Conservation (phyloP, 345 rosid genomes). For the Pelargonium nanum region DNA sequence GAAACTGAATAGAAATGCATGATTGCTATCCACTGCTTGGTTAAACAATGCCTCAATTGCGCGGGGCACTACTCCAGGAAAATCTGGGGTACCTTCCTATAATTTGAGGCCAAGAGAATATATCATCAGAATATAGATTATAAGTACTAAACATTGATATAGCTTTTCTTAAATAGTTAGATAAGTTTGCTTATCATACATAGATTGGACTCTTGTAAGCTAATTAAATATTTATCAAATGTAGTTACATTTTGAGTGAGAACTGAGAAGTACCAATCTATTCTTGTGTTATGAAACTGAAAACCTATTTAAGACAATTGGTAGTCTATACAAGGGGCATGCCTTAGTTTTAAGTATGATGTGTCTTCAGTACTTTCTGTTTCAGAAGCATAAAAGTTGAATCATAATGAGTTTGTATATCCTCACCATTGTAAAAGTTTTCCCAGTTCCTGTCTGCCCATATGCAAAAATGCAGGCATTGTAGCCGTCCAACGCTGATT, state of each 20-base stretch:
- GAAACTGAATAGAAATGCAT: constrained; percentile 38
- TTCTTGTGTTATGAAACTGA: too few species aligned
- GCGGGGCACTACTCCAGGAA: constrained; percentile 58
- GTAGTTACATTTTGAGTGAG: background rate
- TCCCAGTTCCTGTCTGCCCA: constrained; percentile 88
- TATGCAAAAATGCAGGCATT: constrained; percentile 78
- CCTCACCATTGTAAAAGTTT: constrained; percentile 69
- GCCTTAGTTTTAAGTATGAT: too few species aligned
- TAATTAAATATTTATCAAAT: too few species aligned
- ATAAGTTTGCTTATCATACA: background rate
- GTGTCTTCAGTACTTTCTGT: too few species aligned
- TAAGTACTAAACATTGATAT: background rate
- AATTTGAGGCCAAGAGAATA: constrained; percentile 4
- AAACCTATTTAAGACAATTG: too few species aligned
- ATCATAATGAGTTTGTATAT: background rate
- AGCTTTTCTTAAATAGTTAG: too few species aligned
- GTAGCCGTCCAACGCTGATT: constrained; percentile 70
- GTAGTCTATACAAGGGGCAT: too few species aligned
- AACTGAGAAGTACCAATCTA: background rate
- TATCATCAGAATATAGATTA: background rate
- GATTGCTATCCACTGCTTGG: constrained; percentile 47
- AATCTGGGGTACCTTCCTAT: constrained; percentile 60
- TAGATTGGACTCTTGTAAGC: background rate
- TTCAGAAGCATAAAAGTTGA: background rate
- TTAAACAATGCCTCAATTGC: constrained; percentile 46